Base-by-base conservation (phyloP, 2,329 filamentous ascomycete genomes). In the Aspergillus ibericus region DNA sequence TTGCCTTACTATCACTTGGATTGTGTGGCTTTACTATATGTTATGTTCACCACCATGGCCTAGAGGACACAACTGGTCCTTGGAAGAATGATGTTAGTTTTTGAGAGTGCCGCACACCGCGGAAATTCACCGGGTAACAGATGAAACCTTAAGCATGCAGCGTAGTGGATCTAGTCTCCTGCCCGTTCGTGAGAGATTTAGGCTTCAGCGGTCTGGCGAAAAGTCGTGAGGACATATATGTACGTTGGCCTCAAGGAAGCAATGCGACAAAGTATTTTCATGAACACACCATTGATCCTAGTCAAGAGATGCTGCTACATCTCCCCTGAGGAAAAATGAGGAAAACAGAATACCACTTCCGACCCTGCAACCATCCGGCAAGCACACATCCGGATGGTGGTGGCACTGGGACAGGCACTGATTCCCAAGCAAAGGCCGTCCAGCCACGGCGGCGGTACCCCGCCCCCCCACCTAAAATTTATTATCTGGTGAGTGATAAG, bases 401-500 rank as follows among this genome's bases (percentile, higher is more conserved):
- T 53, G 50, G 49, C 42, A 49, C 34, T 53, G n/a, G n/a, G n/a
- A n/a, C n/a, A n/a, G n/a, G n/a, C n/a, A n/a, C 48, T 40, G 48
- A 62, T 58, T 59, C 52, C 25, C 42, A 53, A 58, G 55, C 56
- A 64, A 58, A 56, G 44, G 50, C 55, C 53, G 63, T 55, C 58
- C 61, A 64, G 64, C 56, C 57, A 59, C 59, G 55, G 56, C 55
- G 47, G 22, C 40, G 52, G 54, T 52, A 59, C 64, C 72, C 71
- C 71, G 66, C 70, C 69, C 70, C 70, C 71, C 72, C 71, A 72
- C 72, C 70, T 67, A 72, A 74, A 74, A 73, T 65, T 73, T 72
- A 68, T 67, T 66, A 68, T 68, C 66, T 58, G 53, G 57, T 49
- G 25, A 54, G 55, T 59, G 69, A 74, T 73, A 74, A 74, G 72